phyloP scores from a whole-genome alignment of 306 rosid genomes.

The Vigna unguiculata region DNA sequence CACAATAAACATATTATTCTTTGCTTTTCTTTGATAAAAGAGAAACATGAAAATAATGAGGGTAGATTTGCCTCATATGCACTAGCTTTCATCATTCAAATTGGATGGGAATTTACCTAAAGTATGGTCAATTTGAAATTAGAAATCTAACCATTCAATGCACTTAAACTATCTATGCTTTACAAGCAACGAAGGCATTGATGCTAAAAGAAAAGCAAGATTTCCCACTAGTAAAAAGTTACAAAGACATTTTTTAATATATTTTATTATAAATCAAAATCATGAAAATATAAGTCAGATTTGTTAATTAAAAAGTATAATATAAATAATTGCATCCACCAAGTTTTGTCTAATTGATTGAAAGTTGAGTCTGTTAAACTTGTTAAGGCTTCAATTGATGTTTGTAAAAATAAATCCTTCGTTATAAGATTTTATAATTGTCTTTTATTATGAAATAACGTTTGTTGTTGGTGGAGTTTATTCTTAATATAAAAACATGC shows the following conservation, averaged over 20 bases:
- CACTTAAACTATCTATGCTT: not conserved
- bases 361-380: too few species aligned
- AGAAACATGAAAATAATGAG: constrained; percentile 23
- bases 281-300: not conserved
- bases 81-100: constrained; percentile 14
- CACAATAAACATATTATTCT: constrained; percentile 43
- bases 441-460: too few species aligned
- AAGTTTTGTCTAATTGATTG: not conserved
- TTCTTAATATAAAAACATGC: not conserved
- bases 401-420: too few species aligned
- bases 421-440: too few species aligned
- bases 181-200: not conserved
- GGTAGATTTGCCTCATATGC: constrained; percentile 40
- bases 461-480: too few species aligned
- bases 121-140: not conserved
- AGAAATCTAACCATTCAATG: constrained; percentile 27
- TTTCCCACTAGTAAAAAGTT: not conserved
- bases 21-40: constrained; percentile 47
- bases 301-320: not conserved
- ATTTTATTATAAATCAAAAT: not conserved
- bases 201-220: constrained; percentile 19
- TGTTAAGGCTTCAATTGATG: not conserved
- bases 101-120: constrained; percentile 3
- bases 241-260: not conserved
- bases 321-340: not conserved